Base-by-base conservation (phyloP, 2,329 filamentous ascomycete genomes). In the Eurotiales sp. region DNA sequence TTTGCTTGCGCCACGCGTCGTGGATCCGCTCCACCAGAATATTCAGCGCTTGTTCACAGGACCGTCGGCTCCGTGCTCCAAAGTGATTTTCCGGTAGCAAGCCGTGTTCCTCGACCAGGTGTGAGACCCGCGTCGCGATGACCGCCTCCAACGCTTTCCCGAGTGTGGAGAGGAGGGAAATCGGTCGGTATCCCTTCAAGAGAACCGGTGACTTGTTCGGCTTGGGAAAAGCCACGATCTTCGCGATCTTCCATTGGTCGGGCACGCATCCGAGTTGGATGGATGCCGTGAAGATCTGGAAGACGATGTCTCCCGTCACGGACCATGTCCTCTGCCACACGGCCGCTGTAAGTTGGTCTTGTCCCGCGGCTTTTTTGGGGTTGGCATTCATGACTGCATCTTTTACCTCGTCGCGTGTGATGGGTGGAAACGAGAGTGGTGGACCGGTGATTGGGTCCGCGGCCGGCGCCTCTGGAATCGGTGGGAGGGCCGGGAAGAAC, bases 91-190 rank as follows among this genome's bases (percentile, higher is more conserved):
- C 27, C 7, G 40, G 40, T 14, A 42, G 40, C 22, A 42, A 23
- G 40, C 40, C 12, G 22, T 42, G 17, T 42, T 7, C 27, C 21
- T 42, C 22, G 3, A 42, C 40, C 27, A 10, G 3, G 3, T 42
- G 12, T 14, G 22, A 42, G 40, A 42, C 27, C 21, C 14, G 10
- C 27, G 23, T 23, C 27, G 40, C 21, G 3, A 70, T 54, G 11
- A 69, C 64, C 2, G 60, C 59, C 51, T 70, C 56, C 1, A 62
- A 54, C 27, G 61, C 53, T 51, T 67, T 68, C 4, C 61, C 61
- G 1, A 68, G 57, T 40, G 54, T 63, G 37, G 57, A 46, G 3
- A 63, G 57, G 27, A 64, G 58, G 41, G 58, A 61, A 11, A 63
- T 63, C 3, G 55, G 59, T 23, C 61, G 51, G 50, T 34, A 61